Evolutionary conservation across 1,284 basidiomycete species (phyloP).

Genomic region (Ustilago cynodontis): DNA sequence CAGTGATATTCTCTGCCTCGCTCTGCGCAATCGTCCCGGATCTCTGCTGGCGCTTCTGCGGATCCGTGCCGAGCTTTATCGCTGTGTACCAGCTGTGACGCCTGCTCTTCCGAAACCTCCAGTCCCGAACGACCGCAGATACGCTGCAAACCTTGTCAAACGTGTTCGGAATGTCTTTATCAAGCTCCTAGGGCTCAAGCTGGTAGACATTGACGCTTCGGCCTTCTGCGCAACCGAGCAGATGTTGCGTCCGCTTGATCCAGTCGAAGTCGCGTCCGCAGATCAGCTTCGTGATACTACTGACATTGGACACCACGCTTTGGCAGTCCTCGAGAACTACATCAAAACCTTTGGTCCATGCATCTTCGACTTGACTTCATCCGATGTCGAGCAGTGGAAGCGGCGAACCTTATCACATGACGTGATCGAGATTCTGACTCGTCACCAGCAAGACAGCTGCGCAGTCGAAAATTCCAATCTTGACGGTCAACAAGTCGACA

Average conservation of each 20-base stretch:
- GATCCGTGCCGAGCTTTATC: constrained; percentile 17
- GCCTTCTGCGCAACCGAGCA: constrained; percentile 6
- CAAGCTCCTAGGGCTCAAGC: background rate
- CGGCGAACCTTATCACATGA: background rate
- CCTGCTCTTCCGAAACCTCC: background rate
- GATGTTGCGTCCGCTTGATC: background rate
- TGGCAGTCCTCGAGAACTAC: background rate
- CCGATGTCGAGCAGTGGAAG: constrained; percentile 15
- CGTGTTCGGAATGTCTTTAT: background rate
- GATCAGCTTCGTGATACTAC: constrained; percentile 1
- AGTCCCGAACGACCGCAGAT: background rate
- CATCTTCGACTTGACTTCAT: constrained; percentile 7
- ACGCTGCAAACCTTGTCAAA: constrained; percentile 1
- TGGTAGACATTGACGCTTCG: background rate
- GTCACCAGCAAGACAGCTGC: background rate
- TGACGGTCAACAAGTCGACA: background rate
- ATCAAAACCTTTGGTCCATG: constrained; percentile 7
- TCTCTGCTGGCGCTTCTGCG: background rate
- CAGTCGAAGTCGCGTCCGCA: background rate
- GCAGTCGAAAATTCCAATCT: background rate
- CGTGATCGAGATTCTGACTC: background rate
- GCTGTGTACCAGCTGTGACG: background rate
- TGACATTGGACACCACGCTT: constrained; percentile 5
- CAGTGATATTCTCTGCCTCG: background rate
- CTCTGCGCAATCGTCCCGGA: constrained; percentile 1